Percentiles rank a stretch among this genome's conserved stretches.
Evolutionary conservation across 2,329 filamentous ascomycete genomes (phyloP).

Genomic region (Colletotrichum truncatum): DNA sequence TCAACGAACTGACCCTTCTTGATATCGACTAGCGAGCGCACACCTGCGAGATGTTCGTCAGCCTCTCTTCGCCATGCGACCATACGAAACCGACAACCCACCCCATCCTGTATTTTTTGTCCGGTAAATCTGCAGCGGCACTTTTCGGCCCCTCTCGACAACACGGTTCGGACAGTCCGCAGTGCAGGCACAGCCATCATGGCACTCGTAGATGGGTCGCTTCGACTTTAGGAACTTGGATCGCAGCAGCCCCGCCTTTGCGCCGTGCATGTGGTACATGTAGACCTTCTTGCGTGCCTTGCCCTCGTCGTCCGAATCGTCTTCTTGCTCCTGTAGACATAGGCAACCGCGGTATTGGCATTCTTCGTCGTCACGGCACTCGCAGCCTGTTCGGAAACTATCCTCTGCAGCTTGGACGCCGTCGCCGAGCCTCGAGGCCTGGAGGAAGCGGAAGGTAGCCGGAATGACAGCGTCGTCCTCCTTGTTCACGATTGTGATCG

Average conservation of each 20-base stretch:
- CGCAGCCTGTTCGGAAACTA: conserved; percentile 75
- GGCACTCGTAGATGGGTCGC: conserved; percentile 82
- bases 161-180: conserved; percentile 76
- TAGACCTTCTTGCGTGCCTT: conserved; percentile 51
- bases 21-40: conserved; percentile 72
- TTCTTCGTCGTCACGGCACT: conserved; percentile 67
- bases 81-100: conserved; percentile 40
- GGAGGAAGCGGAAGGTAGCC: conserved; percentile 74
- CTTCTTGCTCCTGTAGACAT: conserved; percentile 73
- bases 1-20: conserved; percentile 82
- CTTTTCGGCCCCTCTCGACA: conserved; percentile 76
- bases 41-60: conserved; percentile 50
- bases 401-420: conserved; percentile 68
- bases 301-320: conserved; percentile 53
- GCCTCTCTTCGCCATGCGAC: neutral
- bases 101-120: conserved; percentile 81
- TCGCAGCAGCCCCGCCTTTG: conserved; percentile 61
- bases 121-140: conserved; percentile 81
- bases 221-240: conserved; percentile 61
- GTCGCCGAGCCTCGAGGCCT: conserved; percentile 64
- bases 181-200: conserved; percentile 74
- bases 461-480: conserved; percentile 66
- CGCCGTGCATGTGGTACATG: conserved; percentile 70
- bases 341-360: conserved; percentile 75
- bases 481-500: conserved; percentile 72